A percentile compares a stretch with the other conserved stretches of the same genome.
Conservation (phyloP, 2,329 filamentous ascomycete genomes). For the Pezicula rhizophila region DNA sequence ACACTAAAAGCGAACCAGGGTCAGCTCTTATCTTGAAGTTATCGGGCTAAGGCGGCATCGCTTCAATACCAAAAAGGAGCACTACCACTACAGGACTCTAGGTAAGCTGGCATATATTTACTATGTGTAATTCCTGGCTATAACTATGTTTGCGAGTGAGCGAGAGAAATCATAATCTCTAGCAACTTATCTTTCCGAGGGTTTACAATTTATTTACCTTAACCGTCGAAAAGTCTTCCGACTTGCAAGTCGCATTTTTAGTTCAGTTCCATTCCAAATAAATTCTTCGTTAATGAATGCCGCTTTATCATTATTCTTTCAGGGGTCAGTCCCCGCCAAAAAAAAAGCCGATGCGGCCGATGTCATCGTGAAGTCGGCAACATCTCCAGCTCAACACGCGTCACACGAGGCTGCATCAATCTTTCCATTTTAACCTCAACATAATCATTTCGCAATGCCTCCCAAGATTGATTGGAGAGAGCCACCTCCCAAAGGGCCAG, state of each 20-base stretch:
- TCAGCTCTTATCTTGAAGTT: background rate
- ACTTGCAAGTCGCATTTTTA: too few species aligned
- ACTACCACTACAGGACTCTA: background rate
- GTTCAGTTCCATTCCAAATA: too few species aligned
- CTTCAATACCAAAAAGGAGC: background rate
- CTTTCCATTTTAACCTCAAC: background rate
- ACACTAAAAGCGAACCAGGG: background rate
- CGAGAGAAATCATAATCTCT: too few species aligned
- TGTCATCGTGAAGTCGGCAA: conserved; percentile 6
- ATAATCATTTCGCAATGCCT: conserved; percentile 31
- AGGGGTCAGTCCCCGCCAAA: too few species aligned
- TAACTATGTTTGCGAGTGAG: too few species aligned
- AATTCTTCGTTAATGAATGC: too few species aligned
- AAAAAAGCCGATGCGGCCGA: background rate
- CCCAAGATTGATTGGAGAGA: conserved; percentile 21
- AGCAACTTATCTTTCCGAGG: too few species aligned
- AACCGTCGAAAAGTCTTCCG: background rate
- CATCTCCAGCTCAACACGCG: background rate
- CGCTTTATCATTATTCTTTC: background rate
- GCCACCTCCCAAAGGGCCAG: conserved; percentile 1
- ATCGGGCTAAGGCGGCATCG: background rate
- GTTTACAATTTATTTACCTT: too few species aligned
- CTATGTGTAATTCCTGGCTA: too few species aligned
- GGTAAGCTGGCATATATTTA: too few species aligned
- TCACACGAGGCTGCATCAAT: background rate